A percentile compares a stretch with the other conserved stretches of the same genome.
phyloP scores from a whole-genome alignment of 83 land plant species.

The Diphasiastrum complanatum region DNA sequence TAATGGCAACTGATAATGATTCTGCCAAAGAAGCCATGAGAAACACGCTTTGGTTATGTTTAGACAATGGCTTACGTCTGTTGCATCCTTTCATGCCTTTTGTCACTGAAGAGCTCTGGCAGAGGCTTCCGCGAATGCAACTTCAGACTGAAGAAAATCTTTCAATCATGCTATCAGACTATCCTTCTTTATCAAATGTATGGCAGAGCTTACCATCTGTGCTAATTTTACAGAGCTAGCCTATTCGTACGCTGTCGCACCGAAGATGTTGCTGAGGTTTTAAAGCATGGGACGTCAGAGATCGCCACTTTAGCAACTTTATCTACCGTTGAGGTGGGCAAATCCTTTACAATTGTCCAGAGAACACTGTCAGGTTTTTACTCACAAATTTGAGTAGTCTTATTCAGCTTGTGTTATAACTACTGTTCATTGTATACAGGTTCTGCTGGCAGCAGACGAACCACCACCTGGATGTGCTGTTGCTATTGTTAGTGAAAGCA shows the following conservation, averaged over 20 bases:
- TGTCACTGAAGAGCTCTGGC: constrained; percentile 94
- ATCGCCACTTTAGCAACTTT: constrained; percentile 57
- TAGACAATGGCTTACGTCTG: constrained; percentile 76
- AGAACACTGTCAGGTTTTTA: neutral
- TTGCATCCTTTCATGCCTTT: constrained; percentile 98
- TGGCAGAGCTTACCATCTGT: constrained; percentile 3
- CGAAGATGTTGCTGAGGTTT: constrained; percentile 26
- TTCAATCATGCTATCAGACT: constrained; percentile 68
- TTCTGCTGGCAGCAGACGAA: constrained; percentile 37
- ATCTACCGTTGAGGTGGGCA: constrained; percentile 51
- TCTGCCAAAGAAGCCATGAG: constrained; percentile 43
- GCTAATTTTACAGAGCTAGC: constrained; percentile 39
- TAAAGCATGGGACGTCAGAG: constrained; percentile 36
- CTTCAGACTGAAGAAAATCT: constrained; percentile 29
- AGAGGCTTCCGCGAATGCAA: constrained; percentile 60
- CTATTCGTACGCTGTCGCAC: constrained; percentile 49
- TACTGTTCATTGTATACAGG: constrained; percentile 24
- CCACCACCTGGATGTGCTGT: constrained; percentile 55
- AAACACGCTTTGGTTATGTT: constrained; percentile 65
- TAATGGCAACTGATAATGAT: constrained; percentile 24
- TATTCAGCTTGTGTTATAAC: neutral
- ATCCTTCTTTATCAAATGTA: constrained; percentile 60
- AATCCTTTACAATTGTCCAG: neutral
- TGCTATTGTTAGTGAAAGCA: constrained; percentile 52
- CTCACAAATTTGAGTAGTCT: neutral